phyloP scores from a whole-genome alignment of 805 yeast species.

The Saturnispora dispora region DNA sequence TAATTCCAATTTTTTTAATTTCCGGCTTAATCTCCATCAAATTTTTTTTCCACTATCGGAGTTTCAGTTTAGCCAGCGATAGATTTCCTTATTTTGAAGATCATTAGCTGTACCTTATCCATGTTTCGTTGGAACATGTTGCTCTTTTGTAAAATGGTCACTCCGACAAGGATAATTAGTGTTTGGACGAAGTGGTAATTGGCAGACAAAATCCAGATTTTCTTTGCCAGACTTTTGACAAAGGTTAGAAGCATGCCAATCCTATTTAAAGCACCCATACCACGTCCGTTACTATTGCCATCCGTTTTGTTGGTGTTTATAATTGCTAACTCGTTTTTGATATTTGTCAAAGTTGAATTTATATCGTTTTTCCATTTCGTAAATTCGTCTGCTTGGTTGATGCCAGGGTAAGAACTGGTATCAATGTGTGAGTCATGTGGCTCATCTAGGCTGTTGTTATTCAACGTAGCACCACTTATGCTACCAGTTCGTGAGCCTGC shows the following conservation, averaged over 20 bases:
- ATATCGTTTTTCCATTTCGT: constrained; percentile 47
- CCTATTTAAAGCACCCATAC: neutral
- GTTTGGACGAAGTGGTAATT: neutral
- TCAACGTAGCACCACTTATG: constrained; percentile 5
- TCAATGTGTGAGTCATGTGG: neutral
- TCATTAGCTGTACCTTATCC: neutral
- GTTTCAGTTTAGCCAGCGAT: neutral
- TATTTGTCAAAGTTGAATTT: constrained; percentile 36
- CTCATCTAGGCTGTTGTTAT: neutral
- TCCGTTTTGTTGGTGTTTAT: neutral
- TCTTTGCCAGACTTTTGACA: neutral
- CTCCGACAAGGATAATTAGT: neutral
- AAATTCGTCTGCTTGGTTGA: constrained; percentile 27
- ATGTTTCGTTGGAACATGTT: neutral
- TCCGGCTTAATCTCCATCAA: neutral
- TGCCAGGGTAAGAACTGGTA: neutral
- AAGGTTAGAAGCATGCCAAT: neutral
- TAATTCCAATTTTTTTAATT: neutral
- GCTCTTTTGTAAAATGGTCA: neutral
- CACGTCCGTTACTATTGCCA: neutral
- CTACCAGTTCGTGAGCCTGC: constrained; percentile 13
- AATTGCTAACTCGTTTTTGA: constrained; percentile 32
- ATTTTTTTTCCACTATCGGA: neutral
- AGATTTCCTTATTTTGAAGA: neutral
- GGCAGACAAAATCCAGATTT: neutral